Conservation (phyloP, 2,329 filamentous ascomycete genomes). For the Talaromyces marneffei region DNA sequence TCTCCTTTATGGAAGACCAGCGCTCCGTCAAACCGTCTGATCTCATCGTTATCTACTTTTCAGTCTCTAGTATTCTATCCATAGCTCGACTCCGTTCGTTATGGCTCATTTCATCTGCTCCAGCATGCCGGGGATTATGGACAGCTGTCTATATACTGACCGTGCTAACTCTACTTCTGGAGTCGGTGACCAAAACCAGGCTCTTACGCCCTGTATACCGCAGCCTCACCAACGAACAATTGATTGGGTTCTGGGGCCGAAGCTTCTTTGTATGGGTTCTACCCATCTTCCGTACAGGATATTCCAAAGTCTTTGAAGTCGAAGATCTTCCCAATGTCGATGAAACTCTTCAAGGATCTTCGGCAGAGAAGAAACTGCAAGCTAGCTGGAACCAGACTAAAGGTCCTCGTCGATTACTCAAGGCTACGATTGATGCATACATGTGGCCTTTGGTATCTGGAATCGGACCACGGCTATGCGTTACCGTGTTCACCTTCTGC, state of each 20-base stretch:
- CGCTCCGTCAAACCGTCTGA: slow-evolving; percentile 23
- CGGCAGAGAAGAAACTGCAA: slow-evolving; percentile 28
- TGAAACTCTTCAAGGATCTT: slow-evolving; percentile 36
- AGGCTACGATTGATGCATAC: slow-evolving; percentile 25
- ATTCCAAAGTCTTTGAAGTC: slow-evolving; percentile 33
- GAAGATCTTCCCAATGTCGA: slow-evolving; percentile 42
- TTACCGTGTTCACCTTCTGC: no score
- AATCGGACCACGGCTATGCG: no score
- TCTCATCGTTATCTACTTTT: slow-evolving; percentile 36
- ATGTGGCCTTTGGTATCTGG: slow-evolving; percentile 31
- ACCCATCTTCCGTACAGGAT: slow-evolving; percentile 42
- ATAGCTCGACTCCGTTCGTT: slow-evolving; percentile 35
- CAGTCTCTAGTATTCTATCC: slow-evolving; percentile 36
- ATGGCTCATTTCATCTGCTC: slow-evolving; percentile 22
- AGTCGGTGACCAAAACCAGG: slow-evolving; percentile 36
- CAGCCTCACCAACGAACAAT: slow-evolving; percentile 32
- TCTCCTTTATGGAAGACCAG: slow-evolving; percentile 23
- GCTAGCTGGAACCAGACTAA: slow-evolving; percentile 26
- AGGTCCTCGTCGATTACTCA: slow-evolving; percentile 24
- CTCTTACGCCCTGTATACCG: slow-evolving; percentile 28
- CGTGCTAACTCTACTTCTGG: slow-evolving; percentile 33
- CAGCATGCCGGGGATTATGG: slow-evolving; percentile 34
- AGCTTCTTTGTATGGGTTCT: slow-evolving; percentile 48
- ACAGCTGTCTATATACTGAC: slow-evolving; percentile 35
- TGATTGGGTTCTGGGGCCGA: slow-evolving; percentile 40